Percentiles rank a stretch among this genome's conserved stretches.
These are phyloP conservation scores for Mortierella alpina DNA, from an alignment of 192 early-diverging fungal species.

Conservation along the genomic window DNA sequence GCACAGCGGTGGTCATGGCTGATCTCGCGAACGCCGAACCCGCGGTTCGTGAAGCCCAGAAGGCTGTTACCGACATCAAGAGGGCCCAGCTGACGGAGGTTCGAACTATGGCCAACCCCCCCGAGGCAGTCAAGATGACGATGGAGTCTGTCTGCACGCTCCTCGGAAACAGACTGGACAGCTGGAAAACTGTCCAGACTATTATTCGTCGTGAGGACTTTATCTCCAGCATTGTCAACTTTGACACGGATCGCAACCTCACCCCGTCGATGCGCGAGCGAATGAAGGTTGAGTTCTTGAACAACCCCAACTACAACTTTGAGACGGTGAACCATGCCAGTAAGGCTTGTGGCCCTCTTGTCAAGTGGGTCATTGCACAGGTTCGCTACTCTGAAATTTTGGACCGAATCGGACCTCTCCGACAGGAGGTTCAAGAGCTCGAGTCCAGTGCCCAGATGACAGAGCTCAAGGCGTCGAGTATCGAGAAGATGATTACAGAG, in stretches of 20 bases:
- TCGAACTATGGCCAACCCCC: conserved; percentile 96
- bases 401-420: conserved; percentile 94
- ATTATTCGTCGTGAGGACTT: conserved; percentile 96
- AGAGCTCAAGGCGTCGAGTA: conserved; percentile 74
- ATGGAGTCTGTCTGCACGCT: conserved; percentile 98
- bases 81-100: conserved; percentile 97
- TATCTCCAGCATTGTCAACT: conserved; percentile 96
- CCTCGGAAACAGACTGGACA: conserved; percentile 84
- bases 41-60: conserved; percentile 94
- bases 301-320: conserved; percentile 90
- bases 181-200: conserved; percentile 93
- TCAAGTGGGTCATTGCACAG: conserved; percentile 98
- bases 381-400: conserved; percentile 93
- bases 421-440: conserved; percentile 88
- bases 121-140: conserved; percentile 93
- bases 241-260: conserved; percentile 89
- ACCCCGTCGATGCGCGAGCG: conserved; percentile 80
- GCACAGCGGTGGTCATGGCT: conserved; percentile 80
- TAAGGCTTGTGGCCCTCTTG: conserved; percentile 98
- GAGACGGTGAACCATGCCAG: conserved; percentile 96
- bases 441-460: conserved; percentile 82
- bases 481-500: conserved; percentile 82
- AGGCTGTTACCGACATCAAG: conserved; percentile 94
- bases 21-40: conserved; percentile 98
- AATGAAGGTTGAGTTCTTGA: conserved; percentile 82